Conservation (phyloP, 1,139 yeast species). For the Meyerozyma carpophila region DNA sequence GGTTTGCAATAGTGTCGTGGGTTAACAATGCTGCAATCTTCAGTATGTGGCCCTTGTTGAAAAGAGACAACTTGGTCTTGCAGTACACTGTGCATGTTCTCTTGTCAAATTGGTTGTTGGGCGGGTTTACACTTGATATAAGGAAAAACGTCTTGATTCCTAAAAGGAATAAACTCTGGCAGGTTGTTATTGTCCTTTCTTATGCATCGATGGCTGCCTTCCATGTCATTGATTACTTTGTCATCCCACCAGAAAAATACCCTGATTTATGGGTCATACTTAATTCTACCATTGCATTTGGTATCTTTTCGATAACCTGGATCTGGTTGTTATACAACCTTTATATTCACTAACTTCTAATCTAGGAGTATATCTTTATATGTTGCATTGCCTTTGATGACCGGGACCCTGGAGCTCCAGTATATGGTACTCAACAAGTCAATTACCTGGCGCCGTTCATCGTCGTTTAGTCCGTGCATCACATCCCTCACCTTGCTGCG, state of each 20-base stretch:
- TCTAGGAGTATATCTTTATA: neutral
- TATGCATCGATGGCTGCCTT: constrained; percentile 50
- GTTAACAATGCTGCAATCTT: constrained; percentile 78
- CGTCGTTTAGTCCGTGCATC: neutral
- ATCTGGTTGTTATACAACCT: constrained; percentile 47
- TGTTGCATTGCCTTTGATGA: neutral
- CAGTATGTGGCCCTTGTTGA: constrained; percentile 82
- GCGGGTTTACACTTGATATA: constrained; percentile 28
- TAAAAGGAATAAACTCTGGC: constrained; percentile 45
- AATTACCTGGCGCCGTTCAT: neutral
- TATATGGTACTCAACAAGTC: neutral
- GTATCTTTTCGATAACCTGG: constrained; percentile 72
- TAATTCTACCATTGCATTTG: constrained; percentile 70
- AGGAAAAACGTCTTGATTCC: constrained; percentile 34
- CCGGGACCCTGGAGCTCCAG: neutral
- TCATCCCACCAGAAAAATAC: constrained; percentile 51
- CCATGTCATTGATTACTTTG: constrained; percentile 49
- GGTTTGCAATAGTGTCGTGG: constrained; percentile 77
- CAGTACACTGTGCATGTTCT: constrained; percentile 63
- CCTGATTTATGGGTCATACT: constrained; percentile 87
- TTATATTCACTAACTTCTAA: constrained; percentile 3
- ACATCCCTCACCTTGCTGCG: neutral
- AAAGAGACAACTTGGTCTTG: constrained; percentile 64
- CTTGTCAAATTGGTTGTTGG: constrained; percentile 81
- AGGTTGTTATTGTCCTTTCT: constrained; percentile 48